Evolutionary conservation across 164 flowering plant species (phyloP).

Genomic region (Paratinospora sagittata): DNA sequence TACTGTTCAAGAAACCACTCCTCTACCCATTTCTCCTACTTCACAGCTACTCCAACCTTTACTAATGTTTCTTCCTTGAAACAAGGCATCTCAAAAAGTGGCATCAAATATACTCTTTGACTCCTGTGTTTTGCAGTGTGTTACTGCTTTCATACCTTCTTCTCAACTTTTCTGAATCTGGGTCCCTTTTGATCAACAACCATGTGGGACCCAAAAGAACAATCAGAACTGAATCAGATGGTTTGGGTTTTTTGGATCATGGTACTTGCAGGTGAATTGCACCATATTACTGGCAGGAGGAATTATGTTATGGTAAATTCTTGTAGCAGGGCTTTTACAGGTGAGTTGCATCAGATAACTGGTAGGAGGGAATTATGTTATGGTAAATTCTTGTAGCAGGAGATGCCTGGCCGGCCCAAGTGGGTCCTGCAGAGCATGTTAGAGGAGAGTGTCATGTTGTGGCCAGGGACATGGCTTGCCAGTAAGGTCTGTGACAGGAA

Average conservation of each 20-base stretch:
- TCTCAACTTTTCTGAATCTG: not conserved
- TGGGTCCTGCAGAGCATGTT: constrained; percentile 8
- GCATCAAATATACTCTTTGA: not conserved
- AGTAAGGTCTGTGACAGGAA: not conserved
- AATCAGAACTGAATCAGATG: not conserved
- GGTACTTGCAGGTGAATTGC: not conserved
- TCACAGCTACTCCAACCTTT: not conserved
- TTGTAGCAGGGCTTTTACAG: not conserved
- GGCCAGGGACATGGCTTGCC: constrained; percentile 4
- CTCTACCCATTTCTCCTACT: not conserved
- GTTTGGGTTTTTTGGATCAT: not conserved
- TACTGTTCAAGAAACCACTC: constrained; percentile 2
- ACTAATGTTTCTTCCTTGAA: not conserved
- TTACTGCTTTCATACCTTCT: not conserved
- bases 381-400: constrained; percentile 1
- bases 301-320: too few species aligned
- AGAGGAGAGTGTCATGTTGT: constrained; percentile 1
- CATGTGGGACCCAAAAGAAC: not conserved
- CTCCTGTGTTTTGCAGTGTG: not conserved
- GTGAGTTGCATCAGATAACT: not conserved
- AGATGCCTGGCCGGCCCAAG: not conserved
- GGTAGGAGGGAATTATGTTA: not conserved
- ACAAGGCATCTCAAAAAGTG: constrained; percentile 8
- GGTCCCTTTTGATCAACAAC: not conserved
- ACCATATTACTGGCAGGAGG: too few species aligned